phyloP scores from a whole-genome alignment of 495 filamentous ascomycete species.

The Penicillium flavigenum region DNA sequence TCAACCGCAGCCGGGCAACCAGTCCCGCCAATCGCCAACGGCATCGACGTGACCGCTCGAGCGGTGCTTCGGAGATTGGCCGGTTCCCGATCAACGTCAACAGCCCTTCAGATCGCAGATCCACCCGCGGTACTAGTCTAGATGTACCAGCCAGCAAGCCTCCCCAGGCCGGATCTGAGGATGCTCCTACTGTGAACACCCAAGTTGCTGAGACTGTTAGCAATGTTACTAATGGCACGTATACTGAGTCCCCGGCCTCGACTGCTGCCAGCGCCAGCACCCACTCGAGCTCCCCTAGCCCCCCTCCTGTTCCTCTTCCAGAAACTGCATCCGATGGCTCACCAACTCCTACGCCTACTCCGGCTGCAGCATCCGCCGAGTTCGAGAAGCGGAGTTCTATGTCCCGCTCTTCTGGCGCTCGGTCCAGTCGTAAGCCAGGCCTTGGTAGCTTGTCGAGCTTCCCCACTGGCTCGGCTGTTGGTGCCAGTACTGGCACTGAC shows the following conservation, averaged over 20 bases:
- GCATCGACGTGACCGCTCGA: conserved; percentile 76
- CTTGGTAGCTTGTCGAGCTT: conserved; percentile 48
- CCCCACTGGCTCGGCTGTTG: conserved; percentile 25
- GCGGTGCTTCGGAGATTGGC: conserved; percentile 66
- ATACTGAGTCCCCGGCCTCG: conserved; percentile 38
- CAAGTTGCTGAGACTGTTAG: conserved; percentile 29
- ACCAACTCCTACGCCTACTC: conserved; percentile 41
- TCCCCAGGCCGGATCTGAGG: conserved; percentile 29
- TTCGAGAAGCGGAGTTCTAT: conserved; percentile 52
- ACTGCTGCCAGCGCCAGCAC: conserved; percentile 32
- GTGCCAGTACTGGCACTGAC: conserved; percentile 32
- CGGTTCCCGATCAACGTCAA: conserved; percentile 77
- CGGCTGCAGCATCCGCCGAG: conserved; percentile 30
- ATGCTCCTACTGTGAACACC: conserved; percentile 33
- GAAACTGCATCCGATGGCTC: conserved; percentile 40
- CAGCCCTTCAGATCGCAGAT: conserved; percentile 57
- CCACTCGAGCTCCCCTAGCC: conserved; percentile 36
- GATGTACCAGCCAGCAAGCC: conserved; percentile 57
- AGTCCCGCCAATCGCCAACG: conserved; percentile 67
- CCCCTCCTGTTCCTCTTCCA: conserved; percentile 32
- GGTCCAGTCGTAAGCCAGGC: conserved; percentile 40
- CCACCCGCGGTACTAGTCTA: conserved; percentile 54
- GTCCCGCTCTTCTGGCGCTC: conserved; percentile 29
- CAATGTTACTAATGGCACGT: conserved; percentile 40
- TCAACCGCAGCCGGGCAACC: conserved; percentile 68